These are phyloP conservation scores for Backusella psychrophila DNA, from an alignment of 192 early-diverging fungal genomes.

Conservation along the genomic window DNA sequence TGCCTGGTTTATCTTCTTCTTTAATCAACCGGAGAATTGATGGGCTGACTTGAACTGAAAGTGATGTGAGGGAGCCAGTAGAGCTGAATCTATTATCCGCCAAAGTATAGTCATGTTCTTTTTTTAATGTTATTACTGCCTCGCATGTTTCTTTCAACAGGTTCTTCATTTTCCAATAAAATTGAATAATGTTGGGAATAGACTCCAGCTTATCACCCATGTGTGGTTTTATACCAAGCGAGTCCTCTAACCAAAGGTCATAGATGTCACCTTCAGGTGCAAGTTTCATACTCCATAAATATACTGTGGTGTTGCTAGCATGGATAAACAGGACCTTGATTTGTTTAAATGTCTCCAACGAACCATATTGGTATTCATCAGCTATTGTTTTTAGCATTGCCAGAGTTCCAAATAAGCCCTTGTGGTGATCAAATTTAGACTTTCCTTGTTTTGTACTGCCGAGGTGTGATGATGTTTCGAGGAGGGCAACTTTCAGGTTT, in stretches of 20 bases:
- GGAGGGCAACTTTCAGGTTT: background rate
- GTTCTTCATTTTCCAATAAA: background rate
- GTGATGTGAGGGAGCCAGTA: background rate
- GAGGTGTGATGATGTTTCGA: background rate
- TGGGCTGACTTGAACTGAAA: background rate
- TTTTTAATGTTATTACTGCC: background rate
- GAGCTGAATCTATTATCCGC: background rate
- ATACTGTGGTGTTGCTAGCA: background rate
- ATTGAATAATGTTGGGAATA: background rate
- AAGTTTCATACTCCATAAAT: background rate
- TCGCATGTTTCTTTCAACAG: background rate
- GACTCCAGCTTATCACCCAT: background rate
- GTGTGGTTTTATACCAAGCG: background rate
- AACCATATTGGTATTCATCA: background rate
- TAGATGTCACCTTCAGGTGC: background rate
- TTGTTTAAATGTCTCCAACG: background rate
- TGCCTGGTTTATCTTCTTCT: conserved; percentile 1
- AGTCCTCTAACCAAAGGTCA: background rate
- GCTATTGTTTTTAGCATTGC: conserved; percentile 8
- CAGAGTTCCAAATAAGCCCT: conserved; percentile 2
- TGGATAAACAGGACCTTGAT: background rate
- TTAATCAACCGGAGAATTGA: conserved; percentile 1
- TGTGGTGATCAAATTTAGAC: background rate
- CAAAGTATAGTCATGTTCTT: background rate
- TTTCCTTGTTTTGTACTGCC: background rate